Conservation (phyloP, 441 rosid species). For the Codiaeum variegatum region DNA sequence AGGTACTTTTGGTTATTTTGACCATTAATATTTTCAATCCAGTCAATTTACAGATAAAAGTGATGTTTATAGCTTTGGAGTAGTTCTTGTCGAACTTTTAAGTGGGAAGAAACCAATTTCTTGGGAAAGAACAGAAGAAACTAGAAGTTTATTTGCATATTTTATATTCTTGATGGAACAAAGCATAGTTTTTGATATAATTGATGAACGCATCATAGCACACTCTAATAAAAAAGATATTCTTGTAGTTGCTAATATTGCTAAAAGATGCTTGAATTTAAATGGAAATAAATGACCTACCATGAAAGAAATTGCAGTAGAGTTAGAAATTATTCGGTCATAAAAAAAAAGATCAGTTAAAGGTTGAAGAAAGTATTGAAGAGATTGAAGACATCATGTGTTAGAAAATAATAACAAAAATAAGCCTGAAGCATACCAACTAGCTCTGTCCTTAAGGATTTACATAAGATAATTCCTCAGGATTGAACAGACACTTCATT, state of each 20-base stretch:
- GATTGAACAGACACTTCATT: too few relatives aligned
- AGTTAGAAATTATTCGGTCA: neutral
- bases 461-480: too few relatives aligned
- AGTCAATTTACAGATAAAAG: constrained; percentile 1
- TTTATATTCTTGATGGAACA: constrained; percentile 18
- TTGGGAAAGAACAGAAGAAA: neutral
- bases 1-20: constrained; percentile 21
- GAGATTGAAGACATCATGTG: too few relatives aligned
- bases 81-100: constrained; percentile 31
- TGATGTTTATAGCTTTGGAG: constrained; percentile 38
- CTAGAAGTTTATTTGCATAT: constrained; percentile 11
- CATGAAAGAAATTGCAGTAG: constrained; percentile 8
- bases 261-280: constrained; percentile 3
- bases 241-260: neutral
- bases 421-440: too few relatives aligned
- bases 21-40: constrained; percentile 31
- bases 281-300: constrained; percentile 12
- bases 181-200: neutral
- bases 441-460: too few relatives aligned
- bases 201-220: constrained; percentile 7
- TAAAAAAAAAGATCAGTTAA: neutral
- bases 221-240: neutral
- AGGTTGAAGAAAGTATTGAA: neutral
- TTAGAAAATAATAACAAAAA: too few relatives aligned
- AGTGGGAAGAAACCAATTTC: neutral